Base-by-base conservation (phyloP, 768 basidiomycete genomes). In the Hericium rajendrae region DNA sequence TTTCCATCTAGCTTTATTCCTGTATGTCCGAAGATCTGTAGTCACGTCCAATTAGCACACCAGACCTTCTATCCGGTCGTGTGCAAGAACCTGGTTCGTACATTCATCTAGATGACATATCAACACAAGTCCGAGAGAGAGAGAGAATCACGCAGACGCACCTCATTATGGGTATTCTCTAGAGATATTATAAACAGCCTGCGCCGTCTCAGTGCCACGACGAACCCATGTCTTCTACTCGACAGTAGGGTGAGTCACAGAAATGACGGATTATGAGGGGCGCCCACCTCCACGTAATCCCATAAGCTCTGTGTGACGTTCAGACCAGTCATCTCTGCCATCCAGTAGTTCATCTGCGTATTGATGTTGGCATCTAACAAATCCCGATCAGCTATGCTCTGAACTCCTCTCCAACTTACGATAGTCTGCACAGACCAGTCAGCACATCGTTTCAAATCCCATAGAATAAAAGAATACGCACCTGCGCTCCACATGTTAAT, bases 261-360 rank as follows among this genome's bases (percentile, higher is more conserved):
- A n/a, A n/a, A n/a, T n/a, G n/a, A n/a, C n/a, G n/a, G n/a, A n/a
- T n/a, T n/a, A n/a, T n/a, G n/a, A n/a, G n/a, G n/a, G n/a, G n/a
- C n/a, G n/a, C 69, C 20, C 46, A 85, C 85, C 76, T 87, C 77
- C 46, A 88, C 75, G 62, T 85, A 87, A 63, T 87, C 72, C 59
- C 85, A 90, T 12, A 88, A 64, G 0, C 84, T 74, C 18, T 67
- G 57, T 0, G 77, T 78, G 22, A 87, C 75, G 55, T 82, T 76
- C 58, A 87, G 71, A 58, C 79, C 78, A 9, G 82, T 84, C 71
- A 81, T 79, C 64, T 88, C 86, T 15, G 85, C 86, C 51, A 75
- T 76, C 87, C 87, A 89, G 66, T 88, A 87, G 64, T 87, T 89
- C 87, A 88, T 88, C 67, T 90, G 87, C 43, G 85, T 76, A 60